Percentiles rank a stretch among this genome's conserved stretches.
Evolutionary conservation across 805 yeast species (phyloP).

Genomic region (Phaffomyces antillensis): DNA sequence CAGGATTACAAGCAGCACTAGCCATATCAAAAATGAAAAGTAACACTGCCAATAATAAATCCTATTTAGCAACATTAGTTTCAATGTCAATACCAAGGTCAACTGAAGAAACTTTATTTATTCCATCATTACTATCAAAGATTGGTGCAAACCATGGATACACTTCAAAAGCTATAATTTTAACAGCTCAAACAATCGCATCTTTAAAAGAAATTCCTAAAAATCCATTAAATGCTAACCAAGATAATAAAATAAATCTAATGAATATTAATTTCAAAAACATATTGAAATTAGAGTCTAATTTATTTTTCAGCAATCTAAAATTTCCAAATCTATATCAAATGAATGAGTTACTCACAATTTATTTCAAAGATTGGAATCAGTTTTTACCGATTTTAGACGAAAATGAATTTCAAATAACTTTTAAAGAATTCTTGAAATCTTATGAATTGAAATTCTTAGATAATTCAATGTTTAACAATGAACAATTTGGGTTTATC

Average conservation of each 20-base stretch:
- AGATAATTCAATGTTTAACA: conserved; percentile 34
- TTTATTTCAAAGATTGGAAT: conserved; percentile 77
- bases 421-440: conserved; percentile 42
- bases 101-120: conserved; percentile 70
- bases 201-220: conserved; percentile 48
- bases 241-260: conserved; percentile 20
- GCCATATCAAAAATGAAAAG: conserved; percentile 52
- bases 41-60: conserved; percentile 23
- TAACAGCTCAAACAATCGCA: conserved; percentile 67
- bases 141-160: conserved; percentile 68
- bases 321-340: conserved; percentile 46
- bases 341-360: conserved; percentile 59
- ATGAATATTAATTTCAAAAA: conserved; percentile 32
- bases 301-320: conserved; percentile 35
- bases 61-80: conserved; percentile 48
- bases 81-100: conserved; percentile 71
- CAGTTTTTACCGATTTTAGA: conserved; percentile 62
- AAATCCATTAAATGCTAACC: conserved; percentile 7
- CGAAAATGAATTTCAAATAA: conserved; percentile 56
- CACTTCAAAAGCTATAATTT: conserved; percentile 59
- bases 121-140: conserved; percentile 63
- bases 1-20: conserved; percentile 65
- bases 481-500: conserved; percentile 52
- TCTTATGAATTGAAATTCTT: conserved; percentile 38
- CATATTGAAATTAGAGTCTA: conserved; percentile 35